Conservation (phyloP, 345 rosid genomes). For the Capsella bursapastoris region DNA sequence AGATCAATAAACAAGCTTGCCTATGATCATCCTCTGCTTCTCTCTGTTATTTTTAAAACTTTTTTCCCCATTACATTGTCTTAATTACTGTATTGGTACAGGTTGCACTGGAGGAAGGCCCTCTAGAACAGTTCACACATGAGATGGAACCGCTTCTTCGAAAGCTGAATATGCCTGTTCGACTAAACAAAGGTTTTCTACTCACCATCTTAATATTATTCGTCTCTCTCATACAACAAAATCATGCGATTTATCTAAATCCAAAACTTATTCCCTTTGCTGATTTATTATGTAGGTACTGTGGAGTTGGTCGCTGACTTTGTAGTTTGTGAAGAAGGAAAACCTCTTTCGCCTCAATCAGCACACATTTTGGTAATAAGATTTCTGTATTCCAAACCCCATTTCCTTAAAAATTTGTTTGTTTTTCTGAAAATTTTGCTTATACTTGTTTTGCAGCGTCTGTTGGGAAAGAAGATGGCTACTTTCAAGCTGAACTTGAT, state of each 20-base stretch:
- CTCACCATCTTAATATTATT: background rate
- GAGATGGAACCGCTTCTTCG: slow-evolving; percentile 98
- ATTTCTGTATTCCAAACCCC: background rate
- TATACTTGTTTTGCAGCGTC: slow-evolving; percentile 61
- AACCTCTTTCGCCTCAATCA: slow-evolving; percentile 88
- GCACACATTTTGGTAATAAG: slow-evolving; percentile 81
- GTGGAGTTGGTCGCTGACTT: slow-evolving; percentile 87
- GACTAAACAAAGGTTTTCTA: slow-evolving; percentile 78
- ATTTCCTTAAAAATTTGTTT: background rate
- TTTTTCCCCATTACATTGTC: background rate
- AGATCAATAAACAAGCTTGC: slow-evolving; percentile 6
- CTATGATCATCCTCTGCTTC: background rate
- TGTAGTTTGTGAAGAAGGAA: slow-evolving; percentile 93
- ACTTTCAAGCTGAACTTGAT: slow-evolving; percentile 78
- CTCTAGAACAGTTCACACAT: slow-evolving; percentile 87
- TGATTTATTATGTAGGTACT: slow-evolving; percentile 59
- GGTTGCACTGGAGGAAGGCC: slow-evolving; percentile 92
- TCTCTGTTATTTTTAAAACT: background rate
- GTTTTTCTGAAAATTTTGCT: slow-evolving; percentile 3
- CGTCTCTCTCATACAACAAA: background rate
- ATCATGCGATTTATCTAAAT: background rate
- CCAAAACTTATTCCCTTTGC: background rate
- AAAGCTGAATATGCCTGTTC: slow-evolving; percentile 95
- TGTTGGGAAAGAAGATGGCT: slow-evolving; percentile 91
- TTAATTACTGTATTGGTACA: slow-evolving; percentile 25